Conservation (phyloP, 2,329 filamentous ascomycete species). For the Epichloe sylvatica region DNA sequence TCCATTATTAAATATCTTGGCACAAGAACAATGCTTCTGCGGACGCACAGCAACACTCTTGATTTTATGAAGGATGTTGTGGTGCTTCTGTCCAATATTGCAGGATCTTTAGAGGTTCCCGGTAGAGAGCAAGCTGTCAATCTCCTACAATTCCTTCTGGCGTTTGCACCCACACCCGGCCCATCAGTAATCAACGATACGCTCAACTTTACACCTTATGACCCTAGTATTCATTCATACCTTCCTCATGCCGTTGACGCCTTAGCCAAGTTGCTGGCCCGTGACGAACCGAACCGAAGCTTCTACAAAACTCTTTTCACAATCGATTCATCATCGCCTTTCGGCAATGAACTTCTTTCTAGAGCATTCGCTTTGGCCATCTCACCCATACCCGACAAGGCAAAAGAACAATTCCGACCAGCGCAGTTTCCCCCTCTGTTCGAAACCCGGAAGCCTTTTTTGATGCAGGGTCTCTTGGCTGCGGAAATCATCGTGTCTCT, state of each 20-base stretch:
- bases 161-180: constrained; percentile 70
- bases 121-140: constrained; percentile 77
- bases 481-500: constrained; percentile 77
- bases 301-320: constrained; percentile 74
- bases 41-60: constrained; percentile 69
- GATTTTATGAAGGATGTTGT: constrained; percentile 97
- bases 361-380: constrained; percentile 78
- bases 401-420: constrained; percentile 36
- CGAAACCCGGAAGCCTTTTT: constrained; percentile 66
- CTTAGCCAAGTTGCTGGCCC: constrained; percentile 77
- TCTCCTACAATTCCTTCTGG: constrained; percentile 74
- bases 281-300: constrained; percentile 83
- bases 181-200: constrained; percentile 43
- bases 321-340: constrained; percentile 48
- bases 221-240: constrained; percentile 71
- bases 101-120: constrained; percentile 65
- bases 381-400: constrained; percentile 63
- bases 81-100: constrained; percentile 77
- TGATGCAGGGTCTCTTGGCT: constrained; percentile 85
- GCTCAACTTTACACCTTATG: constrained; percentile 68
- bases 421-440: constrained; percentile 51
- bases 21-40: constrained; percentile 73
- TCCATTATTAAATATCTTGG: constrained; percentile 75
- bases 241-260: constrained; percentile 81
- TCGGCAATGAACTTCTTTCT: constrained; percentile 69